Conservation (phyloP, 805 yeast species). For the Saccharomycopsis fibuligera region DNA sequence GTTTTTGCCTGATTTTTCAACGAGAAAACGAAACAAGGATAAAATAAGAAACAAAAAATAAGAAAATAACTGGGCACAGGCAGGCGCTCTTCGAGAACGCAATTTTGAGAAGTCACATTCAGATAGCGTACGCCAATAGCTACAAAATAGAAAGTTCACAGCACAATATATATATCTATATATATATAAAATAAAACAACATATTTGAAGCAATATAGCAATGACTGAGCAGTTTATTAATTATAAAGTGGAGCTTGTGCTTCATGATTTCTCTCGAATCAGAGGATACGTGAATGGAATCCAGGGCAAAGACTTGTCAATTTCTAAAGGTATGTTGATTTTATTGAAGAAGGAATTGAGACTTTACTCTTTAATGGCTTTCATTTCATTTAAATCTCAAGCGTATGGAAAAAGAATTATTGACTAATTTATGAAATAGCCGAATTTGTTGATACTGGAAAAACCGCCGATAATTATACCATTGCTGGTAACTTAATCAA, state of each 20-base stretch:
- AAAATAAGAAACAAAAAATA: too few relatives aligned
- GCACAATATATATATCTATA: too few relatives aligned
- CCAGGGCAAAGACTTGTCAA: constrained; percentile 32
- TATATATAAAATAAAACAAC: constrained; percentile 14
- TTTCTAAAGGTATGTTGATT: constrained; percentile 32
- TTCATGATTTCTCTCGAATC: constrained; percentile 36
- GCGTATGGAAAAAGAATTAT: too few relatives aligned
- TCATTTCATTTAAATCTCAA: not conserved
- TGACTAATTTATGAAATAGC: too few relatives aligned
- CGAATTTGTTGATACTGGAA: constrained; percentile 14
- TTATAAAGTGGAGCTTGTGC: constrained; percentile 37
- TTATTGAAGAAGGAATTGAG: not conserved
- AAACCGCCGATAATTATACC: constrained; percentile 15
- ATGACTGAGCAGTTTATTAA: constrained; percentile 35
- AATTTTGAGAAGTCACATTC: too few relatives aligned
- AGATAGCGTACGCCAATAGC: too few relatives aligned
- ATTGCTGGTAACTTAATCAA: constrained; percentile 36
- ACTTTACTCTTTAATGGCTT: not conserved
- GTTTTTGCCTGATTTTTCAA: too few relatives aligned
- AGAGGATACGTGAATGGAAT: constrained; percentile 38
- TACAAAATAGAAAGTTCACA: too few relatives aligned
- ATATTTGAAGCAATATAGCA: constrained; percentile 3
- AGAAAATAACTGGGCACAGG: too few relatives aligned
- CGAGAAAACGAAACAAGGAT: too few relatives aligned
- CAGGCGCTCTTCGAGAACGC: too few relatives aligned